Percentiles rank a stretch among this genome's conserved stretches.
These are phyloP conservation scores for Yamadazyma membranifaciens DNA, from an alignment of 1,139 yeast species.

Conservation along the genomic window DNA sequence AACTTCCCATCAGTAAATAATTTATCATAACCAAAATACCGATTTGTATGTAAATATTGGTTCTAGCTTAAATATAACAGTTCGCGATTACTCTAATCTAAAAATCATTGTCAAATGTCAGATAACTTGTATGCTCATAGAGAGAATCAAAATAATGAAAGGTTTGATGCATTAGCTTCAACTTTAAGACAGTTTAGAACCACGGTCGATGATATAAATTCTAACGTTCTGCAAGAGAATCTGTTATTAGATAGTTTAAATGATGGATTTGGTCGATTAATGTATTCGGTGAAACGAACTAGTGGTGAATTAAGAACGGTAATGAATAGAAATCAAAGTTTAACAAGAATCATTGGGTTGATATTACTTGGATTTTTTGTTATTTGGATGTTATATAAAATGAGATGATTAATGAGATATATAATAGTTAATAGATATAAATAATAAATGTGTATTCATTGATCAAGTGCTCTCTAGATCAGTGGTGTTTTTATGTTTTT, in stretches of 20 bases:
- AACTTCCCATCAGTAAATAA: constrained; percentile 27
- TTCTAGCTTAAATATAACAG: background rate
- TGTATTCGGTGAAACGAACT: constrained; percentile 61
- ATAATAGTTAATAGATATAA: background rate
- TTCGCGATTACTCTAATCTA: background rate
- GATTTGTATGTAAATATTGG: background rate
- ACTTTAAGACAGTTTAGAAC: constrained; percentile 45
- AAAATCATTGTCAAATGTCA: constrained; percentile 21
- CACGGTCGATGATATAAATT: constrained; percentile 47
- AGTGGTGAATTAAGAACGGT: constrained; percentile 61
- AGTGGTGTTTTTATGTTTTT: too few species aligned
- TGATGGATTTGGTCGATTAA: constrained; percentile 59
- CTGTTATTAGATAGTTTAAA: constrained; percentile 55
- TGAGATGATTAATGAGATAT: constrained; percentile 1
- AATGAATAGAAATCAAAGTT: constrained; percentile 44
- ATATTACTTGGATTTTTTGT: constrained; percentile 64
- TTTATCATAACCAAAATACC: constrained; percentile 1
- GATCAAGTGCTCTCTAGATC: too few species aligned
- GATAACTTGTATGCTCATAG: constrained; percentile 41
- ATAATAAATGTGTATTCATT: background rate
- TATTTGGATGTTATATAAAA: constrained; percentile 62
- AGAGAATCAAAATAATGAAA: constrained; percentile 44
- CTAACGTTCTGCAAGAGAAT: constrained; percentile 40
- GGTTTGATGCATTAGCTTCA: constrained; percentile 45
- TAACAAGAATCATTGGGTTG: constrained; percentile 38